These are phyloP conservation scores for Grosmannia penicillata DNA, from an alignment of 2,329 filamentous ascomycete genomes.

Conservation along the genomic window DNA sequence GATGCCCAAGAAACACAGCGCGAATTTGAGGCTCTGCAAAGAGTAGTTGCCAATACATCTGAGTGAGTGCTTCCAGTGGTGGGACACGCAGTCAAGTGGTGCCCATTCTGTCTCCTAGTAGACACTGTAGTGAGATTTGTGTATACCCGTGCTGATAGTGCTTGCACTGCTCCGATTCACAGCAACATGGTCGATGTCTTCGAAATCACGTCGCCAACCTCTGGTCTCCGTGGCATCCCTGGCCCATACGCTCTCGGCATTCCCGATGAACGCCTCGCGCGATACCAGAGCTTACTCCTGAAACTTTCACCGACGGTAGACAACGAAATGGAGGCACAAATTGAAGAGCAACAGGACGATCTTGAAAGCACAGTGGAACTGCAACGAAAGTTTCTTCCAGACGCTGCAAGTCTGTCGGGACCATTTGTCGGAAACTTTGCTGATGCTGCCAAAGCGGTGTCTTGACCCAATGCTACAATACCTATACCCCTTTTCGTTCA, in stretches of 20 bases:
- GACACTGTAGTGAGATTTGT: too few species aligned
- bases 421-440: conserved; percentile 46
- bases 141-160: too few species aligned
- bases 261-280: conserved; percentile 39
- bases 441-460: conserved; percentile 40
- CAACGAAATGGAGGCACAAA: conserved; percentile 26
- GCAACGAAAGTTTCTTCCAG: conserved; percentile 22
- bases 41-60: conserved; percentile 48
- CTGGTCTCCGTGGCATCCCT: conserved; percentile 19
- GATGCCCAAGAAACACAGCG: conserved; percentile 48
- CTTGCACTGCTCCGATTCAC: background rate
- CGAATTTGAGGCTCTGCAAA: conserved; percentile 49
- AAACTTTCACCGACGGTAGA: conserved; percentile 37
- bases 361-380: conserved; percentile 34
- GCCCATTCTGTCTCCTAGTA: too few species aligned
- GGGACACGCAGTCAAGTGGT: too few species aligned
- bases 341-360: conserved; percentile 26
- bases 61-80: conserved; percentile 29
- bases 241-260: conserved; percentile 33
- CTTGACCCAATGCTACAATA: conserved; percentile 18
- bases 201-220: conserved; percentile 42
- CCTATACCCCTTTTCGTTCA: too few species aligned
- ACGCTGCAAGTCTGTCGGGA: conserved; percentile 24
- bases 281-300: conserved; percentile 47
- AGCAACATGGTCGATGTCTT: conserved; percentile 57